Evolutionary conservation across 2,329 filamentous ascomycete species (phyloP).

Genomic region (Arthrobotrys iridis): DNA sequence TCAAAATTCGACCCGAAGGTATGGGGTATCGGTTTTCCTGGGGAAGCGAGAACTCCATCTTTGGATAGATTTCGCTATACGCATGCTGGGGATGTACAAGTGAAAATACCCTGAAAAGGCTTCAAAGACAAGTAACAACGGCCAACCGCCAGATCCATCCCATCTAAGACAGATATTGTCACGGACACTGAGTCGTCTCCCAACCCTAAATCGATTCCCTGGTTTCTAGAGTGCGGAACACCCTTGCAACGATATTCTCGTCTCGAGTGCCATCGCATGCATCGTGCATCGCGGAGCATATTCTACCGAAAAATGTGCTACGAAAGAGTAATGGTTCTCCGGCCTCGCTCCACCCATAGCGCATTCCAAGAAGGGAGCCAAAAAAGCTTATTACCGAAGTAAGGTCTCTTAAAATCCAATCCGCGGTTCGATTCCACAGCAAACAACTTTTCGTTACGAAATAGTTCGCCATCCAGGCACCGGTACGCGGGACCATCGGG

Average conservation of each 20-base stretch:
- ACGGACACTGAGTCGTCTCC: background rate
- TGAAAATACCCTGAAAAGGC: background rate
- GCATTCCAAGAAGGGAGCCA: slow-evolving; percentile 1
- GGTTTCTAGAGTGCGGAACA: background rate
- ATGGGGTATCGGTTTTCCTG: slow-evolving; percentile 27
- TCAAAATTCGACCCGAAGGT: slow-evolving; percentile 23
- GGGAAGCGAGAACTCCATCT: slow-evolving; percentile 1
- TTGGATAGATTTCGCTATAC: background rate
- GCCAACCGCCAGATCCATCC: background rate
- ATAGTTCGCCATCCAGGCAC: background rate
- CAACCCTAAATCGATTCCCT: background rate
- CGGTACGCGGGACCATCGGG: background rate
- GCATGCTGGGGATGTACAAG: background rate
- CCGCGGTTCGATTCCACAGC: background rate
- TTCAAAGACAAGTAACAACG: background rate
- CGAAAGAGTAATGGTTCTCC: background rate
- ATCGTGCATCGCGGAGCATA: slow-evolving; percentile 16
- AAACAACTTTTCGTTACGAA: slow-evolving; percentile 2
- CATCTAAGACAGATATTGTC: background rate
- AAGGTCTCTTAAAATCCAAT: background rate
- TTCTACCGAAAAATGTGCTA: slow-evolving; percentile 17
- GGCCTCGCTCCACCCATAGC: background rate
- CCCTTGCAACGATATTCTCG: slow-evolving; percentile 15
- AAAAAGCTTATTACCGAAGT: slow-evolving; percentile 10
- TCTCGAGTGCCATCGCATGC: slow-evolving; percentile 22